Evolutionary conservation across 352 stramenopile species (phyloP), one percentile per base, ranked within the genome.

Genomic region (Pythium pectinolyticum): DNA sequence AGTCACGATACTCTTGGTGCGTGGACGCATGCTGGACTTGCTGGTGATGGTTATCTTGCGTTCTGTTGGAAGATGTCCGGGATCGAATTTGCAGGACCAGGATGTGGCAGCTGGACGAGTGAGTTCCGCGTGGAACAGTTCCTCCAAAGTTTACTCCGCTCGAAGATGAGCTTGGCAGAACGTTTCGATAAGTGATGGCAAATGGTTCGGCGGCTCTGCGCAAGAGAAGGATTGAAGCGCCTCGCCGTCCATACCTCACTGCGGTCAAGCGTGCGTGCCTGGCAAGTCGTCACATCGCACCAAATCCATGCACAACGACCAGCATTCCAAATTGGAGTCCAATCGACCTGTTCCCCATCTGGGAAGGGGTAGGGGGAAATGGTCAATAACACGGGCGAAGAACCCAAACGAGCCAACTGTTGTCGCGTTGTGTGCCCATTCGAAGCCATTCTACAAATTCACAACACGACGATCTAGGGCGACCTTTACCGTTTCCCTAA

Each of bases 1-100:
- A 62, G 74, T 89, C 41, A 89, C 78, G 14, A 92, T 78, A 62
- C 75, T 88, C 69, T 82, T 84, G 43, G 84, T 90, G 27, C 84
- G 81, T 51, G 83, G 79, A 30, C 84, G 77, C 84, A 92, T 92
- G 35, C 37, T 70, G 45, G 7, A 49, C 11, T 24, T 50, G 43
- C 20, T 46, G 31, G 20, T 15, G 28, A 40, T 62, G 40, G 37
- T 62, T 46, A 5, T 61, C 27, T 10, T 61, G 17, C 25, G 7
- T 28, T 40, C 17, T 46, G 47, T 46, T 34, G 27, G 9, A 15
- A 19, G 30, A 47, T 15, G 14, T 41, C 46, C 32, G 57, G 45
- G 57, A n/a, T n/a, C n/a, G n/a, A n/a, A n/a, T n/a, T n/a, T 46
- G 19, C 19, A 46, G 35, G 20, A 43, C 35, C 12, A 43, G 14